These are phyloP conservation scores for Aspergillus incahuasiensis DNA, from an alignment of 495 filamentous ascomycete genomes.

Conservation along the genomic window DNA sequence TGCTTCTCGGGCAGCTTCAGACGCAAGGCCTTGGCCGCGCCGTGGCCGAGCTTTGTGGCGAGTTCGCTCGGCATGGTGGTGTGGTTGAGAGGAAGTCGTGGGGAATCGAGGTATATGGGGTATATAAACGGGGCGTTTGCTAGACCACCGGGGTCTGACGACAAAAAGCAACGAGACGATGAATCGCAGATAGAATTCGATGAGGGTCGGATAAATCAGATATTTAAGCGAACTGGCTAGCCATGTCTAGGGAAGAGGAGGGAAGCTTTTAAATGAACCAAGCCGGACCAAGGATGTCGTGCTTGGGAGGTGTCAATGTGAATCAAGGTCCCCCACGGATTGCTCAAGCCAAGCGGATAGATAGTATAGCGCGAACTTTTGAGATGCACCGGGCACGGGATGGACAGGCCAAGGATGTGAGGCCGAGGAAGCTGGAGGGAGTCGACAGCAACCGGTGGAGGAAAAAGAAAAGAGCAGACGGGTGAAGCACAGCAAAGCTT, in stretches of 20 bases:
- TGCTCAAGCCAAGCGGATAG: conserved; percentile 2
- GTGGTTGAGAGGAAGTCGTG: background rate
- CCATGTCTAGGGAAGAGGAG: conserved; percentile 8
- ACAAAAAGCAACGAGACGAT: background rate
- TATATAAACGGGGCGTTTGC: background rate
- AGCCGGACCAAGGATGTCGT: conserved; percentile 25
- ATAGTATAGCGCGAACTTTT: background rate
- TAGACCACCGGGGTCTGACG: conserved; percentile 3
- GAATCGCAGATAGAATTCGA: background rate
- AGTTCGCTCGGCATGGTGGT: conserved; percentile 35
- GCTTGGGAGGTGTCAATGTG: conserved; percentile 21
- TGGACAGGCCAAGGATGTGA: background rate
- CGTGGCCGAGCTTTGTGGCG: conserved; percentile 58
- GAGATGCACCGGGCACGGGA: conserved; percentile 6
- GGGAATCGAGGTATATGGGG: background rate
- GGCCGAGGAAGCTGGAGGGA: background rate
- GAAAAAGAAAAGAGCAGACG: conserved; percentile 2
- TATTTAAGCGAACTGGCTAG: conserved; percentile 12
- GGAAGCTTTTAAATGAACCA: conserved; percentile 16
- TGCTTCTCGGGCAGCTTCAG: conserved; percentile 71
- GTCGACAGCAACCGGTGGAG: background rate
- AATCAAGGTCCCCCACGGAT: conserved; percentile 12
- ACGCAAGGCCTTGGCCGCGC: conserved; percentile 72
- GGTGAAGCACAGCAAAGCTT: background rate
- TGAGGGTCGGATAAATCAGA: background rate